Evolutionary conservation across 2,329 filamentous ascomycete species (phyloP).

Genomic region (Teratosphaeriaceae sp.): DNA sequence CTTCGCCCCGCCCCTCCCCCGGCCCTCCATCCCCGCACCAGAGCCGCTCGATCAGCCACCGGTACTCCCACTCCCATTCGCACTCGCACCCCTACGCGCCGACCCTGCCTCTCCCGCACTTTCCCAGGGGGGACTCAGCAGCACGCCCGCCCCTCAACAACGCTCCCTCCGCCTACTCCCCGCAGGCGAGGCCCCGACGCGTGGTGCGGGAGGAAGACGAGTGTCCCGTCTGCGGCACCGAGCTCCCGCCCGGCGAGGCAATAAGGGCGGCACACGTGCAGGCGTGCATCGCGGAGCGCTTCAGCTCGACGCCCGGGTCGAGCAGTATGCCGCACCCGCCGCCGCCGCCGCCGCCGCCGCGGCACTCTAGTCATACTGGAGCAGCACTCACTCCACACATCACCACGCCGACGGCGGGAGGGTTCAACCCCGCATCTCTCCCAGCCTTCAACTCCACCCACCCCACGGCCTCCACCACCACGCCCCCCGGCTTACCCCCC

Average conservation of each 20-base stretch:
- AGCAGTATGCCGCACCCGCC: slow-evolving; percentile 4
- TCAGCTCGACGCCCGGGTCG: slow-evolving; percentile 9
- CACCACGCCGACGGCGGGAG: neutral
- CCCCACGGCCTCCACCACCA: slow-evolving; percentile 11
- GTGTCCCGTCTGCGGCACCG: slow-evolving; percentile 68
- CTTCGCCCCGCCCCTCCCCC: neutral
- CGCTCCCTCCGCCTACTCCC: slow-evolving; percentile 3
- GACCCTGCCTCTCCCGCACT: neutral
- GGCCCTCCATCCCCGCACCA: neutral
- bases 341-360: slow-evolving; percentile 10
- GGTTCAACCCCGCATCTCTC: neutral
- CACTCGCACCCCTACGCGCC: slow-evolving; percentile 1
- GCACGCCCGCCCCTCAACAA: neutral
- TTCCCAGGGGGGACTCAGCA: too few species aligned
- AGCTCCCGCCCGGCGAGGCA: slow-evolving; percentile 53
- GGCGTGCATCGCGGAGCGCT: slow-evolving; percentile 24
- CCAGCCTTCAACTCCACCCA: slow-evolving; percentile 5
- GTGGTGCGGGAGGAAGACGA: slow-evolving; percentile 62
- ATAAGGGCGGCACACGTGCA: slow-evolving; percentile 40
- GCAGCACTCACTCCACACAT: slow-evolving; percentile 12
- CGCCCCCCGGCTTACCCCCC: too few species aligned
- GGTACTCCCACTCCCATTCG: slow-evolving; percentile 6
- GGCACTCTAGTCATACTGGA: slow-evolving; percentile 11
- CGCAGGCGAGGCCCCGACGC: slow-evolving; percentile 14
- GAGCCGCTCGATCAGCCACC: slow-evolving; percentile 2